phyloP scores from a whole-genome alignment of 148 eudicot genomes.

The Heliosperma pusillum region DNA sequence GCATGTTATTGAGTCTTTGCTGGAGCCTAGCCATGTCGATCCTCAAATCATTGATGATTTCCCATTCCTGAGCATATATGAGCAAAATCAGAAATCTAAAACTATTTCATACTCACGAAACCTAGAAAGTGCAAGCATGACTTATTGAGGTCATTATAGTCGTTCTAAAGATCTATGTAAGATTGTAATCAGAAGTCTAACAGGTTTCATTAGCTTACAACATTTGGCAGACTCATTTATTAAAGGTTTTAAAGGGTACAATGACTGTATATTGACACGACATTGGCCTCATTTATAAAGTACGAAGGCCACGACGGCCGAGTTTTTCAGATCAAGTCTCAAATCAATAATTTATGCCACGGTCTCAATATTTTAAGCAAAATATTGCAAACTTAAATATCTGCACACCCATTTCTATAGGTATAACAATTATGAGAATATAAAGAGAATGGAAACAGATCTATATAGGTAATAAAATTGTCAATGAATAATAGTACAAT shows the following conservation, averaged over 20 bases:
- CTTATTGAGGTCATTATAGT: neutral
- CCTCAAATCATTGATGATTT: constrained; percentile 72
- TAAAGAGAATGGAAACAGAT: neutral
- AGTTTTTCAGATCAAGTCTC: neutral
- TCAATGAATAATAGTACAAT: neutral
- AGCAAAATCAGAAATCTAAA: neutral
- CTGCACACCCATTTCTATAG: too few species aligned
- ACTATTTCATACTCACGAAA: neutral
- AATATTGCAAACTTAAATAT: too few species aligned
- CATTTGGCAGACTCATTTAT: neutral
- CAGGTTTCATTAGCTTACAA: neutral
- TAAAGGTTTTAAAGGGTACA: neutral
- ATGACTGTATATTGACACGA: neutral
- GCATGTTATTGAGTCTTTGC: constrained; percentile 85
- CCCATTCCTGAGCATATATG: constrained; percentile 61
- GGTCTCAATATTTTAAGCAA: too few species aligned
- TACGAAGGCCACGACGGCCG: neutral
- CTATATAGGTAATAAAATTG: neutral
- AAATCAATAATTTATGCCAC: too few species aligned
- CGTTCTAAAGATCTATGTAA: neutral
- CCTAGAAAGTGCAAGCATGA: neutral
- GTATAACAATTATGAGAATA: neutral
- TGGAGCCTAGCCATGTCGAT: constrained; percentile 80
- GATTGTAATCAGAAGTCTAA: neutral
- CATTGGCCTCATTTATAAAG: too few species aligned